phyloP scores from a whole-genome alignment of 108 stramenopile genomes.

The Cyclotella kingstonii region DNA sequence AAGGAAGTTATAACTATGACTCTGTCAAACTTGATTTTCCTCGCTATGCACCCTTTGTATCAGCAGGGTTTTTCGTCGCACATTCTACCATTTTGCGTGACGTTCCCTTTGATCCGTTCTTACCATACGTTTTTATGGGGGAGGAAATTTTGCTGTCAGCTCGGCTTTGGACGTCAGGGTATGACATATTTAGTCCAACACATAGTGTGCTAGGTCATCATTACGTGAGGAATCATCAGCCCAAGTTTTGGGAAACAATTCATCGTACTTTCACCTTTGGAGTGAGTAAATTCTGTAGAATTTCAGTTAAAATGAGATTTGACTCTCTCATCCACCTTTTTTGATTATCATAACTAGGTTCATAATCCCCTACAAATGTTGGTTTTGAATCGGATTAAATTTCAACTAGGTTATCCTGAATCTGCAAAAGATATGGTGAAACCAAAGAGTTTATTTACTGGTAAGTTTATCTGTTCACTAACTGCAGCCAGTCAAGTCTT shows the following conservation, averaged over 20 bases:
- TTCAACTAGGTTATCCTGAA: slow-evolving; percentile 88
- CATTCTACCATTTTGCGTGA: slow-evolving; percentile 46
- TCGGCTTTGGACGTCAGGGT: slow-evolving; percentile 93
- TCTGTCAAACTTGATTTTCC: slow-evolving; percentile 57
- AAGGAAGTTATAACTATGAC: slow-evolving; percentile 69
- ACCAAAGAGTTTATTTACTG: slow-evolving; percentile 58
- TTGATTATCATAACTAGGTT: slow-evolving; percentile 14
- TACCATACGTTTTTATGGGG: slow-evolving; percentile 98
- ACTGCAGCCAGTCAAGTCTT: neutral
- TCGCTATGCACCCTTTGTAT: slow-evolving; percentile 80
- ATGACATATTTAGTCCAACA: slow-evolving; percentile 95
- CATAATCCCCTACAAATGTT: slow-evolving; percentile 79
- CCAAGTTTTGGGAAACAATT: slow-evolving; percentile 98
- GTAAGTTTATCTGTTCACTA: slow-evolving; percentile 9
- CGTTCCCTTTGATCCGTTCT: slow-evolving; percentile 97
- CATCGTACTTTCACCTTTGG: slow-evolving; percentile 69
- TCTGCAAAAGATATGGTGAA: slow-evolving; percentile 70
- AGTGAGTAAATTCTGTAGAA: slow-evolving; percentile 22
- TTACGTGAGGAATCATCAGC: slow-evolving; percentile 88
- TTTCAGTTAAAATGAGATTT: neutral
- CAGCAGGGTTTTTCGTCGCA: slow-evolving; percentile 80
- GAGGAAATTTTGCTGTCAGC: slow-evolving; percentile 92
- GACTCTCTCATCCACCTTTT: neutral
- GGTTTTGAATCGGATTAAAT: slow-evolving; percentile 75
- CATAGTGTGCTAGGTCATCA: slow-evolving; percentile 86